phyloP scores from a whole-genome alignment of 495 filamentous ascomycete species.

The Penicillium riverlandense region DNA sequence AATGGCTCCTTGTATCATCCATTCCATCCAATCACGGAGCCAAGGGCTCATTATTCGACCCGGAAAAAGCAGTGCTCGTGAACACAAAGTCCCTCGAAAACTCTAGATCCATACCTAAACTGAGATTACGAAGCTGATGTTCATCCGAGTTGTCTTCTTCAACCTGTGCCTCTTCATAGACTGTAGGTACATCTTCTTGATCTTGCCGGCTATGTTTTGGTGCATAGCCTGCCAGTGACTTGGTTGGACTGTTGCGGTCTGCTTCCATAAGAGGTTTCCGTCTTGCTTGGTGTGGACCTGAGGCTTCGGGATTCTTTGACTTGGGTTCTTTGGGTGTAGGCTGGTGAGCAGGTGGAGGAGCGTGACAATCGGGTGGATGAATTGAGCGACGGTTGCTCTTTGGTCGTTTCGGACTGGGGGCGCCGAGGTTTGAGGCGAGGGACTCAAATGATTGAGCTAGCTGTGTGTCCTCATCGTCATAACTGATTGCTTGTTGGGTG shows the following conservation, averaged over 20 bases:
- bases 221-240: slow-evolving; percentile 9
- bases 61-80: slow-evolving; percentile 25
- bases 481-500: slow-evolving; percentile 9
- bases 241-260: slow-evolving; percentile 21
- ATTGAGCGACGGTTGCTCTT: slow-evolving; percentile 9
- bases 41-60: slow-evolving; percentile 11
- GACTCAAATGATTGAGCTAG: slow-evolving; percentile 16
- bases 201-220: slow-evolving; percentile 7
- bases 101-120: slow-evolving; percentile 33
- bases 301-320: neutral
- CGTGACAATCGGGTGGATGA: neutral
- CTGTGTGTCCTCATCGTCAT: slow-evolving; percentile 14
- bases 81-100: slow-evolving; percentile 33
- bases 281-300: neutral
- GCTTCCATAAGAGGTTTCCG: slow-evolving; percentile 20
- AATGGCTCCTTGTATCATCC: neutral
- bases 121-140: slow-evolving; percentile 21
- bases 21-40: slow-evolving; percentile 1
- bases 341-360: neutral
- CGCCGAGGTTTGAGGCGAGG: slow-evolving; percentile 7
- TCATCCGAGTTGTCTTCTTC: slow-evolving; percentile 8
- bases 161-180: neutral
- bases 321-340: neutral
- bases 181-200: too few relatives aligned
- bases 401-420: slow-evolving; percentile 25